Percentiles rank a stretch among this genome's conserved stretches.
These are phyloP conservation scores for Phylloporus sp. DNA, from an alignment of 768 basidiomycete genomes.

Conservation along the genomic window DNA sequence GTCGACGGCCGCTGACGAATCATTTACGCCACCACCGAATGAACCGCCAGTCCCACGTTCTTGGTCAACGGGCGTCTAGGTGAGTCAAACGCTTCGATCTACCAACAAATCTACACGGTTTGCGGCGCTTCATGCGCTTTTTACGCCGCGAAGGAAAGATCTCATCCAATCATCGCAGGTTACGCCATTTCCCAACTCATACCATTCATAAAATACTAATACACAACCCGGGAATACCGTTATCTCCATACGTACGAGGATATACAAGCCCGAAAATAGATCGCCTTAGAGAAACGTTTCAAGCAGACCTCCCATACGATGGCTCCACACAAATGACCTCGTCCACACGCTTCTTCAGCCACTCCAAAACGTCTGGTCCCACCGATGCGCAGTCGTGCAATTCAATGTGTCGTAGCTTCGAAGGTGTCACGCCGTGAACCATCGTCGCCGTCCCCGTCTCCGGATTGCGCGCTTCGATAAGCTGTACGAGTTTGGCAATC, in stretches of 20 bases:
- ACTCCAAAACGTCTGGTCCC: constrained; percentile 64
- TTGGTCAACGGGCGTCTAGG: neutral
- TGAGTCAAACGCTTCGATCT: constrained; percentile 10
- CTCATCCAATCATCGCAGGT: neutral
- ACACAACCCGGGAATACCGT: constrained; percentile 10
- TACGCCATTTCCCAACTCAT: neutral
- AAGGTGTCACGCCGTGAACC: constrained; percentile 46
- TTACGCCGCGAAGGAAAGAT: neutral
- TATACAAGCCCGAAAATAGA: constrained; percentile 3
- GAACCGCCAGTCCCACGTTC: neutral
- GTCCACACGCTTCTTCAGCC: constrained; percentile 58
- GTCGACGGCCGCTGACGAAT: too few species aligned
- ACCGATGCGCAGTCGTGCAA: constrained; percentile 61
- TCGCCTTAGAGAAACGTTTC: neutral
- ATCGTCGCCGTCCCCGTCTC: constrained; percentile 32
- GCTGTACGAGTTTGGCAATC: constrained; percentile 61
- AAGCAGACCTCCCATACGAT: constrained; percentile 39
- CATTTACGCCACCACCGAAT: neutral
- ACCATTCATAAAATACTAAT: constrained; percentile 17
- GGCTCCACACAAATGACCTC: constrained; percentile 62
- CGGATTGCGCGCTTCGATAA: constrained; percentile 71
- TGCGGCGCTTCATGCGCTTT: constrained; percentile 14
- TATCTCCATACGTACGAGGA: neutral
- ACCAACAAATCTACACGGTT: neutral
- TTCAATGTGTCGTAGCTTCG: constrained; percentile 53